Evolutionary conservation across 2,329 filamentous ascomycete species (phyloP), one percentile per base, ranked within the genome.

Genomic region (Pseudogymnoascus sp.): DNA sequence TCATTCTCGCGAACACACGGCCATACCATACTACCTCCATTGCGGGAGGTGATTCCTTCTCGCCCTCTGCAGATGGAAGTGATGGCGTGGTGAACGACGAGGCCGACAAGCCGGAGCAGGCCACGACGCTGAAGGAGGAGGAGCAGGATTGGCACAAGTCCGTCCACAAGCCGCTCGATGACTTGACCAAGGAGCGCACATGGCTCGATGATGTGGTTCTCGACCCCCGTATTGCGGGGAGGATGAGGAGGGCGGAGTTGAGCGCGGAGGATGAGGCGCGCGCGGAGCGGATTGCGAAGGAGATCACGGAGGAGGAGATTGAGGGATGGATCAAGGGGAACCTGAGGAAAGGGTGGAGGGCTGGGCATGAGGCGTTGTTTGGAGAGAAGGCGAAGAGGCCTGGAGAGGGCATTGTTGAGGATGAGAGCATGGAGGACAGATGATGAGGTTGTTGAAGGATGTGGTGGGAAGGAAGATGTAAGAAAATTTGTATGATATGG

Each of bases 101-200:
- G 34, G 72, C 74, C 25, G 69, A 72, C 7, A 72, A 76, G 65
- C 76, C 77, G 61, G 90, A 93, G 75, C 86, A 90, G 71, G 79
- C 89, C 72, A 79, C 77, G 3, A 78, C 85, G 11, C 83, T 96
- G 25, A 79, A 80, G 39, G 77, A 85, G 37, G 92, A 95, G 78
- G 92, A 96, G 77, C 77, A 77, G 51, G 85, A 93, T 74, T 96
- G 92, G 92, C 87, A 89, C 75, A 96, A 96, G 77, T 86, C 83
- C n/a, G 84, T 87, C 5, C 87, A 84, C 77, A 85, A 87, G 70
- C 74, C 74, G 45, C 75, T 77, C 72, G 72, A 83, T 73, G 73
- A 78, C 71, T 76, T 82, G 74, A 79, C 81, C 64, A 80, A 80
- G 67, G 90, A 93, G 76, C 85, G 83, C 70, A 87, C 93, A 61